Evolutionary conservation across 164 flowering plant genomes (phyloP), one percentile per base, ranked within the genome.

Genomic region (Aristolochia contorta): DNA sequence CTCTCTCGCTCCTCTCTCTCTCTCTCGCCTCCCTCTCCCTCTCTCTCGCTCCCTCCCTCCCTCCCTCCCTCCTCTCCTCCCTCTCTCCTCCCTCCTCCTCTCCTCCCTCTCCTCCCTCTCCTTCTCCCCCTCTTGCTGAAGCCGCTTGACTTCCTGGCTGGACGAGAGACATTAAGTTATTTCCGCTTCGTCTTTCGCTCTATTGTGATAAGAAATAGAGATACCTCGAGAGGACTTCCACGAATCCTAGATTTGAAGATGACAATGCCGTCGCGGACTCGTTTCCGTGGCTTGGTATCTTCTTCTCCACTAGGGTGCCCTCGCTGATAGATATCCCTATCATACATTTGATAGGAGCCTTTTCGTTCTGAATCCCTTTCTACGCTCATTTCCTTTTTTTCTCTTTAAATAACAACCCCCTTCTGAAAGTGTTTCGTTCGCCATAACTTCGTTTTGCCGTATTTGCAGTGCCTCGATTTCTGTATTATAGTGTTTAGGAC

Each of bases 261-360:
- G 12, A 43, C 27, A 21, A 58, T 58, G 48, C 43, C 72, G 54
- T 33, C 20, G 75, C 74, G 62, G 74, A 71, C 66, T 57, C 41
- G 8, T 24, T 43, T 24, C 9, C 23, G 58, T 64, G 55, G 25
- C 53, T 61, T 6, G 73, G 73, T 63, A 58, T 67, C 69, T 76
- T 16, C 41, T 58, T 56, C 22, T 8, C 1, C 66, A 18, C 27
- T 56, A 65, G 69, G 75, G 16, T 65, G 63, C 73, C 73, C 77
- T 41, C 84, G 0, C 61, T 78, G 87, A 80, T 64, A 57, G 84
- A 33, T 27, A 65, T 68, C 48, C 32, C 22, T 27, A 56, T 51
- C 27, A 56, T 75, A 78, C 87, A 82, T 83, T 80, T 82, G 84
- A 82, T 78, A 82, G 78, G 81, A 82, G 80, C 84, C 77, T 59